Base-by-base conservation (phyloP, 225 moss, liverwort and hornwort genomes). In the Marchantia paleacea region DNA sequence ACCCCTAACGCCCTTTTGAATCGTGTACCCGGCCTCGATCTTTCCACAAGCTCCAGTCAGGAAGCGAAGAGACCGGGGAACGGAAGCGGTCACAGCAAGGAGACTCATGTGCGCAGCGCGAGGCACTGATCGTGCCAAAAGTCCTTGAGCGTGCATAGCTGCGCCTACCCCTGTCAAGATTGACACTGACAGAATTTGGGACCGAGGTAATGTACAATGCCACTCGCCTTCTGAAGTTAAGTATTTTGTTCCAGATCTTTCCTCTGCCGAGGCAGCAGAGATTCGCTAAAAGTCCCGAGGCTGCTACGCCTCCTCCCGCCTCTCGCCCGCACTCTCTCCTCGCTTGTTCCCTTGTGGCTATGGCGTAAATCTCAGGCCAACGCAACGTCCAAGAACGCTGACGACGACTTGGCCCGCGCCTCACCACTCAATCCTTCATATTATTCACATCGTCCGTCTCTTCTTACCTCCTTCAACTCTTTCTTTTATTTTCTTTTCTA, bases 61-160 rank as follows among this genome's bases (percentile, higher is more conserved):
- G 10, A 10, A 10, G 10, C 62, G 50, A n/a, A 65, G 9, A 1
- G 81, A 24, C 8, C 22, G 47, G 8, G 63, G 49, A 24, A n/a
- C 52, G 30, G 79, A 51, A n/a, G 73, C 51, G 15, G 80, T 72
- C 29, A 55, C 39, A 49, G 60, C 52, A 15, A 54, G 26, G 52
- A 81, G 51, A 48, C 73, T 84, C 87, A 82, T 83, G 22, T 47
- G 47, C 14, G 81, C 75, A 53, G 72, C 24, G 48, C 69, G 51
- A n/a, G 80, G 82, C 78, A 88, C 70, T 47, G 85, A 78, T 72
- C 75, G 82, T 55, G 78, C 85, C 51, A 83, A 51, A 28, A 83
- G 24, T 70, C 83, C 85, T 60, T 82, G 84, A 72, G 82, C 84
- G 68, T 84, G 80, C 88, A 85, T 88, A 22, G 83, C 88, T 79